These are phyloP conservation scores for Spergularia marina DNA, from an alignment of 148 eudicot genomes.

Conservation along the genomic window DNA sequence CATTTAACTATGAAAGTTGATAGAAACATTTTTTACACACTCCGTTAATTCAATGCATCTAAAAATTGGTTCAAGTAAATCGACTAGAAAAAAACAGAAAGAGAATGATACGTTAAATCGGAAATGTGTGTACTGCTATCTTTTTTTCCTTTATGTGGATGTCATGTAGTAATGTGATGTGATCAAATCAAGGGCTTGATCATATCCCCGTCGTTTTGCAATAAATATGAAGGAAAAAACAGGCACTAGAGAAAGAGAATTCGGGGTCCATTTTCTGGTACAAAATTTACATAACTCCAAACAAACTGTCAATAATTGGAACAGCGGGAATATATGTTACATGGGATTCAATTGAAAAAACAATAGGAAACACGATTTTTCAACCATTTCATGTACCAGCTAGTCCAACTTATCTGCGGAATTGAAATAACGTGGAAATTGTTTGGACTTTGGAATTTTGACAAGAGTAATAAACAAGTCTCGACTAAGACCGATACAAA, in stretches of 20 bases:
- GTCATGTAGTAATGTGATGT: background rate
- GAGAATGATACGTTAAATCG: constrained; percentile 14
- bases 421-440: background rate
- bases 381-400: background rate
- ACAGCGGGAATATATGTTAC: constrained; percentile 7
- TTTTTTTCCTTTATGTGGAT: background rate
- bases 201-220: constrained; percentile 18
- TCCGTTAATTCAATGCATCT: background rate
- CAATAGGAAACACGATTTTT: background rate
- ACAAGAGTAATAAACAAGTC: no score
- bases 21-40: no score
- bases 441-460: background rate
- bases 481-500: no score
- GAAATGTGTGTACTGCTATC: constrained; percentile 4
- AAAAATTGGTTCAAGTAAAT: background rate
- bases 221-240: constrained; percentile 3
- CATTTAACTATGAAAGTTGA: no score
- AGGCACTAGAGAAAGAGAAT: background rate
- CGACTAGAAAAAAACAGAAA: background rate
- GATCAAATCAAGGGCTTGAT: constrained; percentile 9
- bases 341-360: background rate
- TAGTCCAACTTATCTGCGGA: constrained; percentile 8
- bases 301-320: constrained; percentile 16
- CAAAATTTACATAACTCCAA: background rate
- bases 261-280: constrained; percentile 9